Evolutionary conservation across 805 yeast species (phyloP).

Genomic region (Millerozyma miso): DNA sequence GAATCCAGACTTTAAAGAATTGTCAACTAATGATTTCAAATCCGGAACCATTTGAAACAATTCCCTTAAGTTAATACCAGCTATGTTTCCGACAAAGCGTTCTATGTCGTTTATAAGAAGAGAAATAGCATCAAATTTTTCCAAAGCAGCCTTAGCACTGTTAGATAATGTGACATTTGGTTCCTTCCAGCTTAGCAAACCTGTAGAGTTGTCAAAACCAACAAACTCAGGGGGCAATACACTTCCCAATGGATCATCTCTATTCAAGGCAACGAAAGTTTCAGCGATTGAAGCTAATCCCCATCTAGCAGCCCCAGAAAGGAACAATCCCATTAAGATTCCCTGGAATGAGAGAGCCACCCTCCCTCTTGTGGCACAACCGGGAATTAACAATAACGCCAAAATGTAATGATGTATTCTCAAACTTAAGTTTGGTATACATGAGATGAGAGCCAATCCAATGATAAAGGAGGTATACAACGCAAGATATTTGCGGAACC

Average conservation of each 20-base stretch:
- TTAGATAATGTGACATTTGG: constrained; percentile 6
- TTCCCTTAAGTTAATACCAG: constrained; percentile 33
- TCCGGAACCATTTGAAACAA: constrained; percentile 17
- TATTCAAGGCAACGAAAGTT: constrained; percentile 57
- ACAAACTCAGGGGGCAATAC: constrained; percentile 48
- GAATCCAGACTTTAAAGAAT: constrained; percentile 22
- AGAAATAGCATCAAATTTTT: constrained; percentile 48
- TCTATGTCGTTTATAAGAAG: constrained; percentile 78
- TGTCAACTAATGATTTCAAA: constrained; percentile 23
- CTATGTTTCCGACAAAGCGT: constrained; percentile 54
- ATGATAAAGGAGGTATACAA: constrained; percentile 47
- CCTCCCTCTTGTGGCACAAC: constrained; percentile 70
- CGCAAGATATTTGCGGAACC: constrained; percentile 53
- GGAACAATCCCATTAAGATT: constrained; percentile 68
- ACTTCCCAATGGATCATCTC: constrained; percentile 69
- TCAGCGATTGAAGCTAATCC: constrained; percentile 88
- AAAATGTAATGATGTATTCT: constrained; percentile 78
- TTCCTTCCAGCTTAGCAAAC: constrained; percentile 35
- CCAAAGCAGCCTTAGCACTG: constrained; percentile 15
- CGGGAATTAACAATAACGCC: constrained; percentile 76
- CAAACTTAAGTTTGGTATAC: constrained; percentile 63
- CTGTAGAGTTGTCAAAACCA: constrained; percentile 25
- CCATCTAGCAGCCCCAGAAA: constrained; percentile 90
- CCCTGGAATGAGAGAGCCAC: constrained; percentile 81
- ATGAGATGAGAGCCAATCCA: constrained; percentile 42